Conservation (phyloP, 163 green algal genomes). For the Trebouxia gelatinosa region DNA sequence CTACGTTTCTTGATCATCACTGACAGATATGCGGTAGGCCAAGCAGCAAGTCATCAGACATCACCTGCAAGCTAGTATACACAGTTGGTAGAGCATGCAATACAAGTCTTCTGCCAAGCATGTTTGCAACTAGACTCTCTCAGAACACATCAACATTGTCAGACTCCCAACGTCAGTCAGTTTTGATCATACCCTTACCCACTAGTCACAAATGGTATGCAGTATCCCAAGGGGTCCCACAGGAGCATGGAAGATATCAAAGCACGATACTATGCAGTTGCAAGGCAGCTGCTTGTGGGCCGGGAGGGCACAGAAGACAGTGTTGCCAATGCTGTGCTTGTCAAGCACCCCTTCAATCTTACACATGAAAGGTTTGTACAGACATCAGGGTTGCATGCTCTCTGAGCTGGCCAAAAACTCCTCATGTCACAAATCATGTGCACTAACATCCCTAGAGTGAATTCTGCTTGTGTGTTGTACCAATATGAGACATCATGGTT, state of each 20-base stretch:
- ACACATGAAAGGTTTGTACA: constrained; percentile 54
- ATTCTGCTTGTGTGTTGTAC: too few species aligned
- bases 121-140: too few species aligned
- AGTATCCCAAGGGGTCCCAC: constrained; percentile 52
- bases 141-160: too few species aligned
- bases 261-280: constrained; percentile 89
- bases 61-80: neutral
- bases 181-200: too few species aligned
- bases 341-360: constrained; percentile 63
- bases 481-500: too few species aligned
- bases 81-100: neutral
- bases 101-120: too few species aligned
- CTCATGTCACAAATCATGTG: too few species aligned
- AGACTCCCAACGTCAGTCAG: too few species aligned
- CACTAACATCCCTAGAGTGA: too few species aligned
- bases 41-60: neutral
- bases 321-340: constrained; percentile 56
- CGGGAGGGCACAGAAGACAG: constrained; percentile 53
- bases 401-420: too few species aligned
- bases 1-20: constrained; percentile 85
- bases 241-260: constrained; percentile 91
- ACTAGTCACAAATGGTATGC: too few species aligned
- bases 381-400: too few species aligned
- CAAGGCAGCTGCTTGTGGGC: constrained; percentile 59
- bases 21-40: constrained; percentile 79